These are phyloP conservation scores for Cyberlindnera petersonii DNA, from an alignment of 805 yeast genomes.

Conservation along the genomic window DNA sequence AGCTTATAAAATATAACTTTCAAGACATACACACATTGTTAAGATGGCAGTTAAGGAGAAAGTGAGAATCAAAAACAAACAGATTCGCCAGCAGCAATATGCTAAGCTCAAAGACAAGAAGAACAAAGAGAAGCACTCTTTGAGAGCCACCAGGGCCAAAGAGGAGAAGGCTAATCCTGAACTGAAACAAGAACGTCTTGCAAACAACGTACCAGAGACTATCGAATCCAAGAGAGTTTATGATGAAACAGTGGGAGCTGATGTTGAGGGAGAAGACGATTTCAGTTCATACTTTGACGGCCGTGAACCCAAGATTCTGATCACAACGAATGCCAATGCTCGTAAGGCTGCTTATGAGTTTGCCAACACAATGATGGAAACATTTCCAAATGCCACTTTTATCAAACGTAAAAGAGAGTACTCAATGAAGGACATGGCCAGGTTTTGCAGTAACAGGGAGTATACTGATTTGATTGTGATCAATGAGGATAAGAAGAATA, in stretches of 20 bases:
- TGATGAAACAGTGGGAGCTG: conserved; percentile 27
- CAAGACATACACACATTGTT: not conserved
- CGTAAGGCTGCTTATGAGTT: conserved; percentile 84
- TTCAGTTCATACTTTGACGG: conserved; percentile 28
- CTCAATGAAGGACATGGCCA: conserved; percentile 81
- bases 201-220: conserved; percentile 27
- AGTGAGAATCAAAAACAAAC: conserved; percentile 63
- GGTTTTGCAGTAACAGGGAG: conserved; percentile 73
- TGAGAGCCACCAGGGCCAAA: conserved; percentile 78
- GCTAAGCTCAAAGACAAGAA: conserved; percentile 70
- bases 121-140: conserved; percentile 71
- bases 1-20: too few relatives aligned
- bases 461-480: conserved; percentile 85
- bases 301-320: conserved; percentile 69
- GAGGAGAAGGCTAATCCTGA: conserved; percentile 84
- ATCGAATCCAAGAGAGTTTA: conserved; percentile 29
- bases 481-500: conserved; percentile 90
- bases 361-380: conserved; percentile 79
- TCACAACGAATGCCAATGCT: conserved; percentile 88
- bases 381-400: conserved; percentile 81
- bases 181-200: conserved; percentile 70
- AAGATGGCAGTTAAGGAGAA: conserved; percentile 29
- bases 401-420: conserved; percentile 84
- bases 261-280: conserved; percentile 29
- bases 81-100: conserved; percentile 72